A percentile compares a stretch with the other conserved stretches of the same genome.
Conservation (phyloP, 371 early-diverging fungal species). For the Mucor racemosus region DNA sequence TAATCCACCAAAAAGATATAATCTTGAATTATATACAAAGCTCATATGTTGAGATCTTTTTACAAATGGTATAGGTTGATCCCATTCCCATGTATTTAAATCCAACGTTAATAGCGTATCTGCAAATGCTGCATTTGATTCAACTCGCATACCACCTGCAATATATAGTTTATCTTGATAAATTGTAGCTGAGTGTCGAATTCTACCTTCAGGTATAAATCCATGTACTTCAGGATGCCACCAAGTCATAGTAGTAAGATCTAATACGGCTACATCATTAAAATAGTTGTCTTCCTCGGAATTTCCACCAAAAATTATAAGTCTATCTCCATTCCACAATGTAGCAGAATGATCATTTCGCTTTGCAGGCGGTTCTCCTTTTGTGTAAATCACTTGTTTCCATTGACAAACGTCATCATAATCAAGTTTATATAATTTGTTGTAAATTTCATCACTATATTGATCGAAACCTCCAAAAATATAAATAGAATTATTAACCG, state of each 20-base stretch:
- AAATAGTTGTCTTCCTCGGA: constrained; percentile 65
- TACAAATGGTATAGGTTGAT: constrained; percentile 59
- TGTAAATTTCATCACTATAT: constrained; percentile 72
- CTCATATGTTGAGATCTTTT: constrained; percentile 65
- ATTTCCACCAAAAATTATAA: constrained; percentile 76
- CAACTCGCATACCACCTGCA: constrained; percentile 54
- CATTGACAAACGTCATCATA: constrained; percentile 54
- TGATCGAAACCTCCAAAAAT: constrained; percentile 77
- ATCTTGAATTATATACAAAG: constrained; percentile 57
- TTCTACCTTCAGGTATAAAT: constrained; percentile 55
- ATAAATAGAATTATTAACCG: constrained; percentile 51
- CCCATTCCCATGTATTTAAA: constrained; percentile 69
- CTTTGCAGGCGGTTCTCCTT: constrained; percentile 64
- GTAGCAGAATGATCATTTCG: constrained; percentile 73
- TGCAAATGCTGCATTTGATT: constrained; percentile 28
- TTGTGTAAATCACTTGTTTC: constrained; percentile 65
- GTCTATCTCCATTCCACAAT: constrained; percentile 61
- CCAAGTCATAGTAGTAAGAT: constrained; percentile 68
- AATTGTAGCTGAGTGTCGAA: constrained; percentile 74
- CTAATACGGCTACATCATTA: constrained; percentile 66
- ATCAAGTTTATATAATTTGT: constrained; percentile 59
- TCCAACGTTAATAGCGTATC: constrained; percentile 65
- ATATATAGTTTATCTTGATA: constrained; percentile 68
- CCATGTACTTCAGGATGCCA: constrained; percentile 62
- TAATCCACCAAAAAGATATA: constrained; percentile 73